Evolutionary conservation across 106 monocot species (phyloP).

Genomic region (Dioscorea alata): DNA sequence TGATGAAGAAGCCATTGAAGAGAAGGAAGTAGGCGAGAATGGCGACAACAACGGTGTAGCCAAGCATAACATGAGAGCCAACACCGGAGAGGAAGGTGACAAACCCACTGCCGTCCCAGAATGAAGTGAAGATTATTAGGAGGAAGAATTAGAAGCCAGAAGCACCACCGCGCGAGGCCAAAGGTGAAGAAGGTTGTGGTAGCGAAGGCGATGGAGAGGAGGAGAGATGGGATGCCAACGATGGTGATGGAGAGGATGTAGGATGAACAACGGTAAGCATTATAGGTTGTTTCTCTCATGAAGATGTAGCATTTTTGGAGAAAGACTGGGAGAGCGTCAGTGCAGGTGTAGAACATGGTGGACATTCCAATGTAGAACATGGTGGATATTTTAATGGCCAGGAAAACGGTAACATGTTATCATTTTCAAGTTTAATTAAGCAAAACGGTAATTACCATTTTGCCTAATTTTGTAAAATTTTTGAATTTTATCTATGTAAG

Average conservation of each 20-base stretch:
- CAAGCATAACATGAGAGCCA: constrained; percentile 64
- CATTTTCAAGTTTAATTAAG: too few species aligned
- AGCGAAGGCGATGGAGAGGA: constrained; percentile 65
- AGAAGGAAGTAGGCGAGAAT: constrained; percentile 82
- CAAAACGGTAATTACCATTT: too few species aligned
- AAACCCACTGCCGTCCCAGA: constrained; percentile 88
- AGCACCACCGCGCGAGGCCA: constrained; percentile 66
- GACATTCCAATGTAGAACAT: constrained; percentile 93
- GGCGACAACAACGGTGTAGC: constrained; percentile 75
- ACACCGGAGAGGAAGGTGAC: constrained; percentile 93
- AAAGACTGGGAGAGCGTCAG: constrained; percentile 91
- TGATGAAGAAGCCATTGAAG: constrained; percentile 96
- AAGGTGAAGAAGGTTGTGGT: constrained; percentile 78
- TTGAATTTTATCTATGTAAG: too few species aligned
- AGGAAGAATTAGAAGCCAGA: constrained; percentile 73
- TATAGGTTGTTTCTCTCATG: constrained; percentile 91
- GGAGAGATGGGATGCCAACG: constrained; percentile 60
- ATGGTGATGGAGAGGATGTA: constrained; percentile 84
- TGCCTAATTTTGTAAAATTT: too few species aligned
- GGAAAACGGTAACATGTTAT: too few species aligned
- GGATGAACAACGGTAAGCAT: constrained; percentile 93
- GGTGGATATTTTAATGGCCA: too few species aligned
- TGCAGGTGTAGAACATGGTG: constrained; percentile 90
- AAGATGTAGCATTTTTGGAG: constrained; percentile 87
- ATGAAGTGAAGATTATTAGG: constrained; percentile 68